These are phyloP conservation scores for Pestalotiopsis sp. DNA, from an alignment of 2,329 filamentous ascomycete species.

Conservation along the genomic window DNA sequence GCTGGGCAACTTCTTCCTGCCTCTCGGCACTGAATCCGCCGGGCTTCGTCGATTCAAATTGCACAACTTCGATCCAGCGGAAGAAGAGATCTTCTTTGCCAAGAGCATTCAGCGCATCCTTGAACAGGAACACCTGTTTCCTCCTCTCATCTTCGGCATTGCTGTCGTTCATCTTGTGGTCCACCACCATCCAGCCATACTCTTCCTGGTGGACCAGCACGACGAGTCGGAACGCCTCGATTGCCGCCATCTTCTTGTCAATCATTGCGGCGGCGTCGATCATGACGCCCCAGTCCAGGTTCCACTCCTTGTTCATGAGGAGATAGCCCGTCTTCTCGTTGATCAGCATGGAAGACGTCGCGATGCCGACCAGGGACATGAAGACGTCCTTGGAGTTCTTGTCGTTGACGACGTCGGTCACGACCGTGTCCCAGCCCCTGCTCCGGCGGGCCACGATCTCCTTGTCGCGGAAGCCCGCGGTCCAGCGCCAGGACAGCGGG, in stretches of 20 bases:
- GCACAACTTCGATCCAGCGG: constrained; percentile 89
- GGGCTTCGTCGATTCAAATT: constrained; percentile 80
- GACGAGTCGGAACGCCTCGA: constrained; percentile 72
- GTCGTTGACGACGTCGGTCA: constrained; percentile 53
- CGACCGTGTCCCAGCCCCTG: constrained; percentile 69
- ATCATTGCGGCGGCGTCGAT: constrained; percentile 70
- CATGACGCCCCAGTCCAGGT: constrained; percentile 86
- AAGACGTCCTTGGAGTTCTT: constrained; percentile 58
- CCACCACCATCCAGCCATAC: constrained; percentile 73
- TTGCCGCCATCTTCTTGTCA: constrained; percentile 58
- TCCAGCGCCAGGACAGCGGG: constrained; percentile 74
- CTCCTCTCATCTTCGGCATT: constrained; percentile 64
- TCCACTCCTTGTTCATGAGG: constrained; percentile 83
- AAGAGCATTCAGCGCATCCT: constrained; percentile 72
- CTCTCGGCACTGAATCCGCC: constrained; percentile 77
- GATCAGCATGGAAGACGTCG: constrained; percentile 68
- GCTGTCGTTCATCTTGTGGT: constrained; percentile 50
- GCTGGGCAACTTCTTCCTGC: constrained; percentile 71
- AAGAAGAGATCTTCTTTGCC: constrained; percentile 91
- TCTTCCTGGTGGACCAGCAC: constrained; percentile 71
- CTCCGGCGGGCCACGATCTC: constrained; percentile 84
- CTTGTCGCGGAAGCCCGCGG: constrained; percentile 73
- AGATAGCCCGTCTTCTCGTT: constrained; percentile 84
- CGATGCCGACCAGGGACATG: constrained; percentile 64
- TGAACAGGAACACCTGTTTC: constrained; percentile 79